Evolutionary conservation across 176 grass and related monocot genomes (phyloP).

Genomic region (Lolium multiflorum): DNA sequence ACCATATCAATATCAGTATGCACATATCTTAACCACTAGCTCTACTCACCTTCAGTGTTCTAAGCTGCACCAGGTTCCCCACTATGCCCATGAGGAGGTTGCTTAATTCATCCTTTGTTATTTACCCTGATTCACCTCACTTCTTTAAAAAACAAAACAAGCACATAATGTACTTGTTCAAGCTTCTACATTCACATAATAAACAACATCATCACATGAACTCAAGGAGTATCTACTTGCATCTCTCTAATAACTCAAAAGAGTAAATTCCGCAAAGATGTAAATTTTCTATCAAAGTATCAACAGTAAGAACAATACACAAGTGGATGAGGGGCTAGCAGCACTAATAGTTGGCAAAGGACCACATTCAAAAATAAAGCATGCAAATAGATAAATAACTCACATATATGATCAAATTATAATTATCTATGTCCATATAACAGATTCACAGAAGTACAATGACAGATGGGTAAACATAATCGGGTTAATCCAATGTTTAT

Average conservation of each 20-base stretch:
- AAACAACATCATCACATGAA: conserved; percentile 20
- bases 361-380: too few relatives aligned
- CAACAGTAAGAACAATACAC: too few relatives aligned
- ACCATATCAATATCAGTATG: background rate
- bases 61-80: conserved; percentile 77
- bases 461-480: background rate
- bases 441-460: too few relatives aligned
- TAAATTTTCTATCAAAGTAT: background rate
- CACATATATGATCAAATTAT: too few relatives aligned
- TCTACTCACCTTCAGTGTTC: conserved; percentile 73
- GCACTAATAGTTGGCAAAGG: too few relatives aligned
- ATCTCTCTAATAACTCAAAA: background rate
- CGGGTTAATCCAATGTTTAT: too few relatives aligned
- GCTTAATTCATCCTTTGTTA: conserved; percentile 66
- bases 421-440: too few relatives aligned
- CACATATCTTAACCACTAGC: conserved; percentile 9
- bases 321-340: accelerated
- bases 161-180: conserved; percentile 12
- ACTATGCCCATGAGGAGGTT: conserved; percentile 81
- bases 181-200: background rate
- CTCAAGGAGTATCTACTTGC: background rate
- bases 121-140: conserved; percentile 66
- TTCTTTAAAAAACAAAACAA: conserved; percentile 49
- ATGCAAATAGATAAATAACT: too few relatives aligned
- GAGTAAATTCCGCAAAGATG: background rate